Base-by-base conservation (phyloP, 306 rosid species). In the Abrus pulchellus region DNA sequence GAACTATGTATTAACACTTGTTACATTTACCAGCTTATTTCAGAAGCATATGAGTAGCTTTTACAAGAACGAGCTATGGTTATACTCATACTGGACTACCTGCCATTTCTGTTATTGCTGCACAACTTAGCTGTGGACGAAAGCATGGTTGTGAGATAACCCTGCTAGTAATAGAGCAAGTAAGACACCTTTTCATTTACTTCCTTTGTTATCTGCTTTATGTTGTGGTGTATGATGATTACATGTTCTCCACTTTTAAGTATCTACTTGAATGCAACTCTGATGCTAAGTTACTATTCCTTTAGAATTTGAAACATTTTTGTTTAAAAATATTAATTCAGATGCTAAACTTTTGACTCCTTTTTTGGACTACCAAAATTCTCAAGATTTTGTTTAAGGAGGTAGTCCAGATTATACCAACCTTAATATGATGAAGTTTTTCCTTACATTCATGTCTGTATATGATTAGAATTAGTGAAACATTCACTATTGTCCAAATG, bases 1-100 rank as follows among this genome's bases (percentile, higher is more conserved):
- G 45, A 62, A 5, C 66, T 62, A 63, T 3, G 68, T 36, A 63
- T 34, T 63, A 63, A 63, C 27, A 45, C 11, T 29, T 59, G 67
- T 33, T 60, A 11, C 32, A n/a, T 64, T 38, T 40, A 28, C 7
- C 70, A 64, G 50, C 13, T 38, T 38, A 40, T 64, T 38, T 28
- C 49, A n/a, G 14, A 64, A 64, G 33, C 32, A 14, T 40, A 6
- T 38, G 50, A 49, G 28, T 64, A 64, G 70, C 47, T 64, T 38
- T 63, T 40, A 38, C 70, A 3, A n/a, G 40, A 2, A 64, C 13
- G 68, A 63, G 9, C 45, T 11, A 12, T 13, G 44, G 34, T 54
- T n/a, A 20, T 57, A 55, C 34, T 55, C 60, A 54, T 5, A 5
- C 30, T n/a, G 34, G 34, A 61, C 67, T 11, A 32, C 5, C 13